These are phyloP conservation scores for Hortaea werneckii DNA, from an alignment of 2,329 filamentous ascomycete genomes.

Conservation along the genomic window DNA sequence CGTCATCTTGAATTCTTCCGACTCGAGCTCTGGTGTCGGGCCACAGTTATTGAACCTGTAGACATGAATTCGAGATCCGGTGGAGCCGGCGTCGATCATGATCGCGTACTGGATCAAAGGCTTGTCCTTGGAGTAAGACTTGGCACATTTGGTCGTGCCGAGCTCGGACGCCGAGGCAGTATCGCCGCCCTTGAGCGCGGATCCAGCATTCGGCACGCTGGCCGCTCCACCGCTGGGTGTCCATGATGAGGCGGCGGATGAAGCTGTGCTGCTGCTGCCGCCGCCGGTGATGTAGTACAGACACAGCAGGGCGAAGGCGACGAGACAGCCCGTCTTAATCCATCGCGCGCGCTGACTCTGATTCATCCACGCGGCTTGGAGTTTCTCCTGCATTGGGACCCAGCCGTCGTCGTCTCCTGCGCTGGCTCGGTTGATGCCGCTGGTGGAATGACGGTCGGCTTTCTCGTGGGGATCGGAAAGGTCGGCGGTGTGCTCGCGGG, in stretches of 20 bases:
- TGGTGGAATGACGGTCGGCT: constrained; percentile 30
- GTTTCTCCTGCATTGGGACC: constrained; percentile 23
- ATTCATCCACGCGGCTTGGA: constrained; percentile 46
- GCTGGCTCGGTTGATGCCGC: constrained; percentile 8
- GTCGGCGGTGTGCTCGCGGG: constrained; percentile 15
- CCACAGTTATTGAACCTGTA: constrained; percentile 99
- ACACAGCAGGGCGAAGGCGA: constrained; percentile 48
- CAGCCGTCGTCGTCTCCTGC: neutral
- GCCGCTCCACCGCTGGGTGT: neutral
- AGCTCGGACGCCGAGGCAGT: constrained; percentile 47
- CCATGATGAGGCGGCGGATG: neutral
- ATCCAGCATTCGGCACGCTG: constrained; percentile 4
- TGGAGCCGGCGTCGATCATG: constrained; percentile 98
- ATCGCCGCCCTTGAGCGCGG: constrained; percentile 28
- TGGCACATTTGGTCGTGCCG: constrained; percentile 65
- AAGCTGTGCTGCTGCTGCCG: neutral
- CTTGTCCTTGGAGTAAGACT: constrained; percentile 76
- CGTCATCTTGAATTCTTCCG: constrained; percentile 89
- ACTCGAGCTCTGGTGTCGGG: constrained; percentile 83
- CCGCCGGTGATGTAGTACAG: constrained; percentile 45
- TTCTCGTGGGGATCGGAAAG: constrained; percentile 38
- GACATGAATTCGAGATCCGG: constrained; percentile 93
- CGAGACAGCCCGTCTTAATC: constrained; percentile 51
- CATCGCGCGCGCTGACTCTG: constrained; percentile 51
- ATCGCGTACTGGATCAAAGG: constrained; percentile 94